Percentiles rank a stretch among this genome's conserved stretches.
phyloP scores from a whole-genome alignment of 140 eudicot species.

The Oenanthe javanica region DNA sequence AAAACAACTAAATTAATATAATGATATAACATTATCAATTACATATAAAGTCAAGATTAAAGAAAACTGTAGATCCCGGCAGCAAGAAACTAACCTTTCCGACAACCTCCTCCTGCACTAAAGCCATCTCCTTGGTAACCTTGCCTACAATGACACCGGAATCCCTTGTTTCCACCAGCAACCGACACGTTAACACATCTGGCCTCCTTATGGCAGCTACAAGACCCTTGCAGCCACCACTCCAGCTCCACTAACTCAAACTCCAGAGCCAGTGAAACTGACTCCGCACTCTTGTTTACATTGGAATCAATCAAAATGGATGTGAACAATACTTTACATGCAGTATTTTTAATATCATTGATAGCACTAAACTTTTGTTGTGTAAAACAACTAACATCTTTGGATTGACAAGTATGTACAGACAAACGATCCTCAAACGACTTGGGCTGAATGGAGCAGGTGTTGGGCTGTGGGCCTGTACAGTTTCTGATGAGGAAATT shows the following conservation, averaged over 20 bases:
- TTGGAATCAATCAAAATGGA: conserved; percentile 35
- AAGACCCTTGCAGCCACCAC: conserved; percentile 69
- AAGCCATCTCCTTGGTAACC: conserved; percentile 86
- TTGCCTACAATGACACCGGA: conserved; percentile 50
- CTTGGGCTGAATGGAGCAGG: conserved; percentile 30
- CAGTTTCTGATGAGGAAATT: conserved; percentile 51
- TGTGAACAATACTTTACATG: conserved; percentile 37
- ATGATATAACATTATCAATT: background rate
- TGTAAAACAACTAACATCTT: conserved; percentile 29
- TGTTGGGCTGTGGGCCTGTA: conserved; percentile 14
- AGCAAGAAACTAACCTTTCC: conserved; percentile 39
- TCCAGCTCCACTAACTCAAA: conserved; percentile 58
- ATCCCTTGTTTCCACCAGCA: conserved; percentile 17
- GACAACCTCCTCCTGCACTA: conserved; percentile 49
- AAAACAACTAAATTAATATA: background rate
- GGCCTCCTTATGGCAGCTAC: conserved; percentile 39
- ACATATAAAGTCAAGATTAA: no score
- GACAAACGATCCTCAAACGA: conserved; percentile 27
- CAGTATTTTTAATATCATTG: background rate
- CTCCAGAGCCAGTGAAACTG: conserved; percentile 32
- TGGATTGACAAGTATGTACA: conserved; percentile 12
- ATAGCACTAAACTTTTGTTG: conserved; percentile 14
- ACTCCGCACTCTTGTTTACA: background rate
- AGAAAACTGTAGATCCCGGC: background rate
- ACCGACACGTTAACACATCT: conserved; percentile 19